phyloP scores from a whole-genome alignment of 2,329 filamentous ascomycete species.

The Meredithiella fracta region DNA sequence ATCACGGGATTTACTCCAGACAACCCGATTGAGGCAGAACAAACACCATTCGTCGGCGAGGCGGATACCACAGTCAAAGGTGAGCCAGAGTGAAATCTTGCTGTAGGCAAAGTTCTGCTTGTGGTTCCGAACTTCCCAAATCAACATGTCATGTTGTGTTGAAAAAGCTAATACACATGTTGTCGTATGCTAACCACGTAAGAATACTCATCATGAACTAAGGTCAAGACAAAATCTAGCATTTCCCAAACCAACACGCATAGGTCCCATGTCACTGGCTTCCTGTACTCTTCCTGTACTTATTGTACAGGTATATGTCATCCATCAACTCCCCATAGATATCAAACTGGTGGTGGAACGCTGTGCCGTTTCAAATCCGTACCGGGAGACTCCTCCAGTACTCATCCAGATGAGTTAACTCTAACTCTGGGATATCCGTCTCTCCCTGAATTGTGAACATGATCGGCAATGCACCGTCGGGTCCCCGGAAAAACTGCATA shows the following conservation, averaged over 20 bases:
- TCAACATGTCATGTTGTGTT: constrained; percentile 57
- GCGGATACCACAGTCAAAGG: constrained; percentile 58
- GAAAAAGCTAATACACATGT: constrained; percentile 14
- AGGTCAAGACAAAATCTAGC: constrained; percentile 53
- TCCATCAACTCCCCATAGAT: constrained; percentile 70
- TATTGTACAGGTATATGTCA: constrained; percentile 62
- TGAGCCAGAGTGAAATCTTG: constrained; percentile 74
- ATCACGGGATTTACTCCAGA: constrained; percentile 53
- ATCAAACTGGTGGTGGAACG: constrained; percentile 61
- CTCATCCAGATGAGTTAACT: constrained; percentile 53
- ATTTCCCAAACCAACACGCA: constrained; percentile 57
- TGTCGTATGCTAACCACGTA: too few species aligned
- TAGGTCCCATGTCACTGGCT: constrained; percentile 59
- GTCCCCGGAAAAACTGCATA: constrained; percentile 42
- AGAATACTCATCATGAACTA: constrained; percentile 35
- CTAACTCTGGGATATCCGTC: constrained; percentile 55
- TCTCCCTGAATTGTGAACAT: constrained; percentile 69
- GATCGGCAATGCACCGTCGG: constrained; percentile 51
- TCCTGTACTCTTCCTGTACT: constrained; percentile 64
- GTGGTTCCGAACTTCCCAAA: constrained; percentile 63
- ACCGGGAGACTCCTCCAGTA: constrained; percentile 57
- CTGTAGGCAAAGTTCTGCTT: constrained; percentile 67
- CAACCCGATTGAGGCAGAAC: constrained; percentile 51
- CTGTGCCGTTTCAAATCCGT: constrained; percentile 61
- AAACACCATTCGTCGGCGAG: constrained; percentile 60